Evolutionary conservation across 1,139 yeast genomes (phyloP).

Genomic region (Komagataea norvegica): DNA sequence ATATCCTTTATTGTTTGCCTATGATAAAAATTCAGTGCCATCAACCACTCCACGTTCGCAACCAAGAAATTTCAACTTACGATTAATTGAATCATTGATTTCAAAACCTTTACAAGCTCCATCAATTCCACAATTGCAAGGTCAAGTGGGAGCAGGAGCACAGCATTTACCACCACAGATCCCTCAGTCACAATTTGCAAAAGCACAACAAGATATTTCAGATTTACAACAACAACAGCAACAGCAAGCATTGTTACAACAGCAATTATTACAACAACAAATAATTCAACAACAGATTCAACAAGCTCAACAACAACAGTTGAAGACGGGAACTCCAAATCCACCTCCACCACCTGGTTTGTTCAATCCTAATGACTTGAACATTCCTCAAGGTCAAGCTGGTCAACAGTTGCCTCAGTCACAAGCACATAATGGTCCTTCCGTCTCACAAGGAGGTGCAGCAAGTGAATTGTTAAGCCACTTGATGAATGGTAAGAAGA

Average conservation of each 20-base stretch:
- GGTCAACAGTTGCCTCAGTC: constrained; percentile 16
- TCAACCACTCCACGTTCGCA: constrained; percentile 15
- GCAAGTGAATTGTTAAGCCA: constrained; percentile 69
- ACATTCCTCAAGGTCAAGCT: constrained; percentile 15
- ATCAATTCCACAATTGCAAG: constrained; percentile 26
- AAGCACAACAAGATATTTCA: constrained; percentile 13
- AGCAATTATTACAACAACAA: constrained; percentile 17
- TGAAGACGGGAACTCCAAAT: constrained; percentile 8
- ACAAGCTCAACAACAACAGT: constrained; percentile 26
- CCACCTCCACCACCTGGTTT: constrained; percentile 48
- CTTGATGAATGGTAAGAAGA: constrained; percentile 62
- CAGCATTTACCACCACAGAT: constrained; percentile 17
- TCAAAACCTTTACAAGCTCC: constrained; percentile 25
- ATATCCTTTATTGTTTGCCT: constrained; percentile 42
- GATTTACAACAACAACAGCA: constrained; percentile 5
- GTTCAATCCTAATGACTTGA: constrained; percentile 25
- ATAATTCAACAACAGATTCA: constrained; percentile 12
- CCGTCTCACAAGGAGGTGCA: constrained; percentile 27
- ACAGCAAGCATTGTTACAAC: constrained; percentile 22
- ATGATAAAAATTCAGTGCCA: constrained; percentile 29
- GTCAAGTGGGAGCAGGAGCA: constrained; percentile 19
- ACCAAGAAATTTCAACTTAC: constrained; percentile 27
- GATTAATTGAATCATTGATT: constrained; percentile 27
- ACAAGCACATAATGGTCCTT: constrained; percentile 7
- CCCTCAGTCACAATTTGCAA: constrained; percentile 20